These are phyloP conservation scores for Claviceps lovelessii DNA, from an alignment of 2,329 filamentous ascomycete species.

Conservation along the genomic window DNA sequence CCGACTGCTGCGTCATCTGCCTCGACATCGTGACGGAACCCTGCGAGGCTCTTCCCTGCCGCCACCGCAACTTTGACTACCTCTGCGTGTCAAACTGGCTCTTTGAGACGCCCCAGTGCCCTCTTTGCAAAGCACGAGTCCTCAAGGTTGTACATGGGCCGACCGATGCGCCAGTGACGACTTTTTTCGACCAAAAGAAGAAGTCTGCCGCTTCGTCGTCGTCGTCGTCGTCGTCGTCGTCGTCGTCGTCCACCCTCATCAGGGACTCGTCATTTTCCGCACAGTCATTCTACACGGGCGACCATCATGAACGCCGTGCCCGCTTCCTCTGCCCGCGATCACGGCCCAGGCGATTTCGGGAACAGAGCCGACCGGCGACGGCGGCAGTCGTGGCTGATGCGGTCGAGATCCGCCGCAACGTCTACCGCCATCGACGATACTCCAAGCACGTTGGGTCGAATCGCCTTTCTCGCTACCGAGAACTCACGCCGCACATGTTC, in stretches of 20 bases:
- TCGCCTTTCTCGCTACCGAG: conserved; percentile 58
- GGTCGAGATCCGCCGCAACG: conserved; percentile 42
- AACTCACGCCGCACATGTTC: conserved; percentile 56
- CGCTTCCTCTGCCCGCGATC: neutral
- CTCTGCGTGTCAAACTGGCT: conserved; percentile 74
- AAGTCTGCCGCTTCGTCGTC: neutral
- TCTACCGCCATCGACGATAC: conserved; percentile 61
- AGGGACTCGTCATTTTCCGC: neutral
- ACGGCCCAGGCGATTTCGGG: neutral
- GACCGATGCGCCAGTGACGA: conserved; percentile 26
- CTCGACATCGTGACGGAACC: conserved; percentile 60
- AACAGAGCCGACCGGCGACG: neutral
- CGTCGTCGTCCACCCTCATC: neutral
- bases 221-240: neutral
- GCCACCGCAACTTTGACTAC: conserved; percentile 72
- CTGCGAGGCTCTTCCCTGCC: conserved; percentile 61
- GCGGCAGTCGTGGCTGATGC: conserved; percentile 3
- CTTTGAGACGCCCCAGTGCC: conserved; percentile 56
- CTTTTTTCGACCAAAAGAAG: conserved; percentile 37
- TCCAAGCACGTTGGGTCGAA: conserved; percentile 76
- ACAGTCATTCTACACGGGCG: neutral
- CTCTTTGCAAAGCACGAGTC: conserved; percentile 54
- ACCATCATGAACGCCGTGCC: neutral
- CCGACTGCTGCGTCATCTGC: conserved; percentile 67
- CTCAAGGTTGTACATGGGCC: conserved; percentile 52